Base-by-base conservation (phyloP, 2,329 filamentous ascomycete genomes). In the Pseudocercospora vitis region DNA sequence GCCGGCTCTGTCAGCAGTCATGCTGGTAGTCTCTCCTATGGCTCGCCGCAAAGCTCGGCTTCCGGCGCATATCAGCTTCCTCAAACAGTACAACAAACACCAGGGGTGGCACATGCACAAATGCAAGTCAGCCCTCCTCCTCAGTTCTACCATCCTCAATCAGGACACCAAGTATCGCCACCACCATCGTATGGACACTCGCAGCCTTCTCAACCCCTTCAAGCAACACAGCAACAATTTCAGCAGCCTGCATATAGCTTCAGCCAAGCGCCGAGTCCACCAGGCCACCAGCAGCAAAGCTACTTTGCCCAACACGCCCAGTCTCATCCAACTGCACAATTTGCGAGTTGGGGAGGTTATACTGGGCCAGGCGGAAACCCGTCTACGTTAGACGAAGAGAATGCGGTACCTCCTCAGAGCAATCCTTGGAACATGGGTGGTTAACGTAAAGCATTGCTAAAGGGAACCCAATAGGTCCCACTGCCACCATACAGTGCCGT, bases 311-410 rank as follows among this genome's bases (percentile, higher is more conserved):
- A 55, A 18, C 26, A 29, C 9, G 26, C 32, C 31, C 48, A 52
- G 48, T 39, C 56, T 48, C 49, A 63, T 29, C 54, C 63, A 37
- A 56, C 51, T 45, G 55, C 57, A 12, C 67, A 69, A 32, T 69
- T 69, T 35, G 65, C 65, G 3, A 58, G 53, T 18, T 69, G 67
- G 67, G 56, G 50, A 11, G 67, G 67, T 7, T 68, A 68, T 52
- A 51, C 55, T 6, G 63, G 59, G 3, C 35, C 58, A 33, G 60
- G 39, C 35, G 60, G 48, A 2, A 53, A 58, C 33, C 60, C 62
- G 8, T 55, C 65, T 32, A 61, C 61, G 9, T 32, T 66, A 42
- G 64, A 68, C 28, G 65, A 68, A 40, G 66, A 68, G 50, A 66
- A 66, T 48, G 63, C 66, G 47, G 63, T 68, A 61, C 61, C 63